Evolutionary conservation across 768 basidiomycete genomes (phyloP), one percentile per base, ranked within the genome.

Genomic region (Termitomyces eurrhizus): DNA sequence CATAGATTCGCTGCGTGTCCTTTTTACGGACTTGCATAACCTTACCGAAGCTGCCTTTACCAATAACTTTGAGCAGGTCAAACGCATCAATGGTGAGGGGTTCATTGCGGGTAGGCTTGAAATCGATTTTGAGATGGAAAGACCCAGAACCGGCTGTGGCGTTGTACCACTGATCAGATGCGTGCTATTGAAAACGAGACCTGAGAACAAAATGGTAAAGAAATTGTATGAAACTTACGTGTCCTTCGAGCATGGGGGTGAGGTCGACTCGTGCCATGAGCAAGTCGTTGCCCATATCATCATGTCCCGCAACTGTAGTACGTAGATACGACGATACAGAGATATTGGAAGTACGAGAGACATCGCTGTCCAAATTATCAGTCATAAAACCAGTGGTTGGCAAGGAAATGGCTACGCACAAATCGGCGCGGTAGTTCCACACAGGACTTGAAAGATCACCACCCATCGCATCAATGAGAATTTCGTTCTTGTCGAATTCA

Each of bases 1-100:
- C 96, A 76, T 99, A 99, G 69, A 99, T 91, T 60, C 97, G 93
- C 66, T 93, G 85, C 1, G 97, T 98, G 75, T 99, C 95, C 77
- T 97, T 95, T 78, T 99, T 99, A 57, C 95, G 89, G 45, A 99
- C 96, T 82, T 99, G 96, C 97, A 98, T 98, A 41, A 96, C 95
- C 75, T 99, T 99, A 16, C 97, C 96, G 68, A 99, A 99, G 62
- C 88, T 90, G 12, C 97, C 96, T 75, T 98, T 98, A 21, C 96
- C 95, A 61, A 99, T 96, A 49, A 99, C 96, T 72, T 95, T 97
- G 69, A 99, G 88, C 52, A 99, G 78, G 62, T 99, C 96, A 70
- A 99, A 98, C 4, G 88, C 89, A 67, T 98, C 95, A 69, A 98
- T 98, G n/a, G 93, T 93, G 51, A 98, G 80, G 4, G 90, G 78